A percentile compares a stretch with the other conserved stretches of the same genome.
phyloP scores from a whole-genome alignment of 2,329 filamentous ascomycete genomes.

The Claviceps sp. region DNA sequence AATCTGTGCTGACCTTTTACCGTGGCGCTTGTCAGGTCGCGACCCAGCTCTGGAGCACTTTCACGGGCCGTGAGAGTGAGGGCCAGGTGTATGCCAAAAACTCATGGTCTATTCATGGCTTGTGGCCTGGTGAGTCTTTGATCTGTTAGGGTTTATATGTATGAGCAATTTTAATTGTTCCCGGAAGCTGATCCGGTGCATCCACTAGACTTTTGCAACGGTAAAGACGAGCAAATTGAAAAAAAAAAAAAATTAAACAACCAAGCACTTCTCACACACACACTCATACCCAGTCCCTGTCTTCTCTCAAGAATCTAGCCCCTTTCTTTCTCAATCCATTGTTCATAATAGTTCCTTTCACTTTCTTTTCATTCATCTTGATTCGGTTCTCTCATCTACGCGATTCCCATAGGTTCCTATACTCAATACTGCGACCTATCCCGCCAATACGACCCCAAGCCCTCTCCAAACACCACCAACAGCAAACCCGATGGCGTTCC shows the following conservation, averaged over 20 bases:
- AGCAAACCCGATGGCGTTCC: slow-evolving; percentile 36
- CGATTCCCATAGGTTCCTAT: slow-evolving; percentile 33
- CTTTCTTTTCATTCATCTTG: no score
- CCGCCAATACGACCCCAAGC: slow-evolving; percentile 50
- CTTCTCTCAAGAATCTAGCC: slow-evolving; percentile 7
- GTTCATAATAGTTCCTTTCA: no score
- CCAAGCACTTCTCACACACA: no score
- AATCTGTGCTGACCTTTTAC: no score
- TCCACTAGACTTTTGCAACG: slow-evolving; percentile 30
- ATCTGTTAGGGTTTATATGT: neutral
- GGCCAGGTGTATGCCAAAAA: slow-evolving; percentile 45
- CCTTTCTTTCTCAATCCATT: slow-evolving; percentile 5
- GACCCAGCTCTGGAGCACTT: slow-evolving; percentile 53
- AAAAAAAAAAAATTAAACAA: no score
- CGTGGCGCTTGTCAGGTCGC: slow-evolving; percentile 23
- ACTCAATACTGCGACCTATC: slow-evolving; percentile 55
- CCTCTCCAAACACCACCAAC: slow-evolving; percentile 50
- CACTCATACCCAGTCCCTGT: neutral
- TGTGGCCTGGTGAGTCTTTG: slow-evolving; percentile 32
- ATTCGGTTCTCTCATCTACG: no score
- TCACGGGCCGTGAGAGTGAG: slow-evolving; percentile 43
- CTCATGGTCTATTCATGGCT: slow-evolving; percentile 46
- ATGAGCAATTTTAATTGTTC: no score
- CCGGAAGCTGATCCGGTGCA: no score
- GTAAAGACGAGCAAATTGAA: slow-evolving; percentile 7